Conservation (phyloP, 768 basidiomycete genomes). For the Pholiota microspora region DNA sequence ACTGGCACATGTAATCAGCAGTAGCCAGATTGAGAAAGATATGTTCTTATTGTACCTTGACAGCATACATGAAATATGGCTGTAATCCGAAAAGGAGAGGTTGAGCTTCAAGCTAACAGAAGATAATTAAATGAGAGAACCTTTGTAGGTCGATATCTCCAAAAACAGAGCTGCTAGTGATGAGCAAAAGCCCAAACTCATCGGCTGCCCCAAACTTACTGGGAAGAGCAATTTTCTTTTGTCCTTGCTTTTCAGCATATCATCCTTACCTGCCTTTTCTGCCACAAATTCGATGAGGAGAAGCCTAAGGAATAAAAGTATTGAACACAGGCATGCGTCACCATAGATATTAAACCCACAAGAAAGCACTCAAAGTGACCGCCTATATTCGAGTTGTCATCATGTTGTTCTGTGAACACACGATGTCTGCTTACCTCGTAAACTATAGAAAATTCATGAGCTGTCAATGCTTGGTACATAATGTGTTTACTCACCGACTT, state of each 20-base stretch:
- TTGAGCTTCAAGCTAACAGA: background rate
- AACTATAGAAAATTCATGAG: constrained; percentile 32
- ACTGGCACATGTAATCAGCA: constrained; percentile 38
- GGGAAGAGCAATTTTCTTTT: constrained; percentile 73
- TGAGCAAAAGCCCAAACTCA: background rate
- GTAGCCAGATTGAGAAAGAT: background rate
- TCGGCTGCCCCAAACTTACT: too few species aligned
- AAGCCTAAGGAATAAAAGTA: constrained; percentile 36
- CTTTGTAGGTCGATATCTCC: constrained; percentile 84
- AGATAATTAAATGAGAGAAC: constrained; percentile 27
- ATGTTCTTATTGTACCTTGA: constrained; percentile 55
- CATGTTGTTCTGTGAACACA: background rate
- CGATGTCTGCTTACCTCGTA: constrained; percentile 57
- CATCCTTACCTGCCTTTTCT: constrained; percentile 57
- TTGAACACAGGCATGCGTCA: constrained; percentile 27
- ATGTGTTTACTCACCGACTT: constrained; percentile 33
- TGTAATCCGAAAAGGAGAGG: too few species aligned
- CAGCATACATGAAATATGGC: constrained; percentile 87
- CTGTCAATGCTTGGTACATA: background rate
- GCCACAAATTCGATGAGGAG: constrained; percentile 75
- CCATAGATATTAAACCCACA: constrained; percentile 42
- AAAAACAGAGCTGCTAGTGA: constrained; percentile 65
- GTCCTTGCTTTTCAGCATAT: constrained; percentile 74
- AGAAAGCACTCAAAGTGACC: constrained; percentile 80
- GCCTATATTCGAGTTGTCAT: constrained; percentile 42